Base-by-base conservation (phyloP, 108 stramenopile species). In the Skeletonema costatum region DNA sequence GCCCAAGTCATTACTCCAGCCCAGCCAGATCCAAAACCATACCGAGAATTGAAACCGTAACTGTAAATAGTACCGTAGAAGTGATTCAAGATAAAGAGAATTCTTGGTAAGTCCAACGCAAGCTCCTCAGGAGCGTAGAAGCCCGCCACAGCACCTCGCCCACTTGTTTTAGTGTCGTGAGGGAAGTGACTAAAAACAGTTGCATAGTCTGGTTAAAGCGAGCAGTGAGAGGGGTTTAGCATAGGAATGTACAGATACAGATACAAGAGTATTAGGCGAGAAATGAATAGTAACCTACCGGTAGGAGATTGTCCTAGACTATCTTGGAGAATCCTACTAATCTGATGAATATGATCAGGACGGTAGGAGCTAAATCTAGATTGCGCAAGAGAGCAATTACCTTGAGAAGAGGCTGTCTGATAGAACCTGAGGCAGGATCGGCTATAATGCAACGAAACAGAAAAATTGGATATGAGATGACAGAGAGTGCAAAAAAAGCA, bases 361-460 rank as follows among this genome's bases (percentile, higher is more conserved):
- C 82, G 70, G 86, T 32, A 84, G 19, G 0, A 84, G 32, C 32
- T 42, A 74, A 11, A 86, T 3, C 59, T 60, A 25, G 10, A 30
- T 42, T 42, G 13, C 41, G 41, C 41, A 65, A 10, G 64, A 76
- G 51, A 32, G 68, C 68, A 25, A 76, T 12, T 21, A 81, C 46
- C 75, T 86, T 86, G n/a, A 91, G 41, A 19, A 89, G 70, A 4
- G 92, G 89, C 76, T 93, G 89, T 42, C 81, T 75, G 2, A 92
- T 51, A 29, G 76, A 70, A 19, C 91, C 91, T 73, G 75, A 68
- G 51, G 76, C 74, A 6, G 90, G 88, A 58, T 93, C 80, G 3
- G 33, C 53, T 42, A 36, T 6, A 36, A 36, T 36, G 41, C 13
- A 10, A 42, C 13, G 13, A 42, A 42, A 42, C 39, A 41, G 12